Base-by-base conservation (phyloP, 192 early-diverging fungal genomes). In the Gigaspora rosea region DNA sequence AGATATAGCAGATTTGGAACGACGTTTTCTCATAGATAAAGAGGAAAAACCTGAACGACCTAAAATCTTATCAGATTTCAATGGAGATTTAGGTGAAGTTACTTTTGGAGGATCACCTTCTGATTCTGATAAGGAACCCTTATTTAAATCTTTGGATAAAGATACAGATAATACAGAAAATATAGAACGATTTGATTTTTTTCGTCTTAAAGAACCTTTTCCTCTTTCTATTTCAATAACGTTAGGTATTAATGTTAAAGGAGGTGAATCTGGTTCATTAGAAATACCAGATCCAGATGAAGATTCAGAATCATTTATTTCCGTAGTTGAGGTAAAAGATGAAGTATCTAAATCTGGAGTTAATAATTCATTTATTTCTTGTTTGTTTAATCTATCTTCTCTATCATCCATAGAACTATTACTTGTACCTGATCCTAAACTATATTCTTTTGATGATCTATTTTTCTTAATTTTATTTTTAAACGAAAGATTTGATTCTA, bases 401-500 rank as follows among this genome's bases (percentile, higher is more conserved):
- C 18, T 51, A 6, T 75, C 73, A 18, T 75, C 62, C 22, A 75
- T 32, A 18, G 57, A 64, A 63, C 73, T 75, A 35, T 27, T 27
- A 27, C 73, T 22, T 18, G 50, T 46, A 32, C 73, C 64, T 36
- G 73, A 75, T 41, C 58, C 73, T 27, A 64, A 64, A 27, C 73
- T 61, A n/a, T 58, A 75, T 50, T 75, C 73, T 49, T 75, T 75
- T 61, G 73, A 75, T 50, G 57, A 63, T 63, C 73, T 22, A 64
- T 61, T 48, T 64, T 49, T 71, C 52, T n/a, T 32, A 46, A 5
- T 66, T 36, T 41, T 20, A 7, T 46, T 12, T 6, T 41, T 20
- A 35, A 66, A 35, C 13, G 20, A 20, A 18, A 62, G n/a, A 33
- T 27, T 27, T 9, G 11, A 62, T 33, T 62, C 11, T 18, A 62